Evolutionary conservation across 225 moss, liverwort and hornwort species (phyloP), one percentile per base, ranked within the genome.

Genomic region (Marchantia paleacea): DNA sequence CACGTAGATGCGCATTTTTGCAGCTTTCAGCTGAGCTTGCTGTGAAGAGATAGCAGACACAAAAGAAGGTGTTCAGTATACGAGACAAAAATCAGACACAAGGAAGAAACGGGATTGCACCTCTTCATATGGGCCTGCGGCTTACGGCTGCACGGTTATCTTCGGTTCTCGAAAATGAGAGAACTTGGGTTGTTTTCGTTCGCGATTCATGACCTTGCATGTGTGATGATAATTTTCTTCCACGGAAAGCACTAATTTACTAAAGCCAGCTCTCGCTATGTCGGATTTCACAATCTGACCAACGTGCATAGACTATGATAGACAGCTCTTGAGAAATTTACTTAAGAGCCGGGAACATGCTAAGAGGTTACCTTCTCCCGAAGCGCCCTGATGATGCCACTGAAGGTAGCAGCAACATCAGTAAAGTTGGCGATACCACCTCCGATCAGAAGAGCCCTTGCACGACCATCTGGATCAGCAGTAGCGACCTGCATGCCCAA

Each of bases 401-500:
- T 92, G 75, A 96, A 96, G 53, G 96, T 96, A 75, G 96, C 92
- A 31, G 94, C 96, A 28, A 96, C 96, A 30, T 96, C 96, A 30
- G 96, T 96, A 75, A 96, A 96, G 81, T 96, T 96, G 55, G 96
- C 96, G 80, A 96, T 96, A 69, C 96, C 94, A 75, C 94, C 94
- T 73, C 94, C 94, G 10, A 96, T 85, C 80, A 96, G 82, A 55
- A 96, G 86, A 14, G 96, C 94, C 76, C 96, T 87, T 72, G 88
- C 75, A 19, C 91, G 92, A 68, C 96, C 94, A 90, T 96, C 96
- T 77, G 96, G 90, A 70, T 93, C 86, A 50, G 89, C 90, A 67
- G 96, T 96, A 30, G 89, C 89, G 80, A 94, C 94, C 96, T 96
- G 84, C 55, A 49, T 20, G 72, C 48, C 47, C 20, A 19, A 72